Conservation (phyloP, 1,284 basidiomycete genomes). For the Rhodotorula mucilaginosa region DNA sequence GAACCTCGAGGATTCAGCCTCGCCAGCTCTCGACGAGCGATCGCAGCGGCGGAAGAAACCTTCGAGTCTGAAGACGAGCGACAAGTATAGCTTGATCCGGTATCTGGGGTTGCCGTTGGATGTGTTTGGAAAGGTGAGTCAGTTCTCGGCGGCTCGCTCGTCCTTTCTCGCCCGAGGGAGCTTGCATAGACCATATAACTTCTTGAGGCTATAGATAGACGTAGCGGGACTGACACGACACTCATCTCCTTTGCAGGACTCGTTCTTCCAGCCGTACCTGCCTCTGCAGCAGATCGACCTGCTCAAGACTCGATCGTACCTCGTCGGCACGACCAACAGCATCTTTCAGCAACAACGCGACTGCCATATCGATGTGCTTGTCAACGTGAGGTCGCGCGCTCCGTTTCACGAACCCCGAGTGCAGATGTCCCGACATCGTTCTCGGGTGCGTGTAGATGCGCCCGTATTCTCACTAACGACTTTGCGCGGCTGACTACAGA, state of each 20-base stretch:
- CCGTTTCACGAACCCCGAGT: not conserved
- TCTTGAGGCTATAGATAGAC: not conserved
- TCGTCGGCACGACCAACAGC: constrained; percentile 85
- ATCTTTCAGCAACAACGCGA: constrained; percentile 93
- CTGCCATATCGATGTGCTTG: constrained; percentile 73
- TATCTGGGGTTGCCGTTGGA: constrained; percentile 89
- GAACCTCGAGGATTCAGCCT: constrained; percentile 86
- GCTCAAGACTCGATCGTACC: constrained; percentile 74
- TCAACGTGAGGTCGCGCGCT: constrained; percentile 65
- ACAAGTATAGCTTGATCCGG: constrained; percentile 82
- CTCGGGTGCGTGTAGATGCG: no score
- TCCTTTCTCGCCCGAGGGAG: not conserved
- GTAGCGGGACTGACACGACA: not conserved
- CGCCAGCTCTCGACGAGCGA: constrained; percentile 73
- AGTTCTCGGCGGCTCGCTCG: not conserved
- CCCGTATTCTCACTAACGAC: no score
- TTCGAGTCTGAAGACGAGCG: constrained; percentile 80
- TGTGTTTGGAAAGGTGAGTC: constrained; percentile 49
- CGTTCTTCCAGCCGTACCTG: constrained; percentile 97
- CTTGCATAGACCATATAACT: not conserved
- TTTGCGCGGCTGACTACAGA: constrained; percentile 53
- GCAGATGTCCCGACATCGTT: no score
- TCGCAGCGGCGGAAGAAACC: constrained; percentile 64
- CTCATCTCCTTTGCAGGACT: constrained; percentile 56
- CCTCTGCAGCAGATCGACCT: constrained; percentile 94